Evolutionary conservation across 1,284 basidiomycete genomes (phyloP).

Genomic region (Fomitopsis pinicola): DNA sequence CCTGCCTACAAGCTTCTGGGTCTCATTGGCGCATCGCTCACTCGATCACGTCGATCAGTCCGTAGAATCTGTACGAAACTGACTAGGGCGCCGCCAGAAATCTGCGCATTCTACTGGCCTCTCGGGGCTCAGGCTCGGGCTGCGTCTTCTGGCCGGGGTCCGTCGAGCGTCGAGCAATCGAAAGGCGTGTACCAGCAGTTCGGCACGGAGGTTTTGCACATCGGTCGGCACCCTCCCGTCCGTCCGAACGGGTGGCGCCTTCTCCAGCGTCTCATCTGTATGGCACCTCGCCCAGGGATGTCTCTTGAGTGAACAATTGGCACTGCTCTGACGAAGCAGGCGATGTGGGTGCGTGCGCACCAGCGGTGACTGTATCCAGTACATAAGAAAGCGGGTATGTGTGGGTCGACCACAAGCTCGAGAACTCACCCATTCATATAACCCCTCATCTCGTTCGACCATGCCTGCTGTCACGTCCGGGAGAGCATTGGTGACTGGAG

Average conservation of each 20-base stretch:
- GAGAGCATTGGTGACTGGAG: slow-evolving; percentile 27
- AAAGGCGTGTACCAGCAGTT: neutral
- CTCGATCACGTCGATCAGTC: too few relatives aligned
- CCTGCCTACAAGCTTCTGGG: too few relatives aligned
- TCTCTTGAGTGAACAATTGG: neutral
- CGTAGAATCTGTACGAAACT: too few relatives aligned
- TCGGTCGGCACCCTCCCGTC: neutral
- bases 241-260: neutral
- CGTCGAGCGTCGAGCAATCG: too few relatives aligned
- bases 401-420: neutral
- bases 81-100: too few relatives aligned
- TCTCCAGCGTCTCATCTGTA: neutral
- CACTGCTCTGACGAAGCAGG: neutral
- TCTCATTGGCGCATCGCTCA: too few relatives aligned
- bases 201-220: neutral
- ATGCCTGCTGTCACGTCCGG: slow-evolving; percentile 22
- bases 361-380: neutral
- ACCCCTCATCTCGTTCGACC: slow-evolving; percentile 11
- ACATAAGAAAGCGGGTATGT: neutral
- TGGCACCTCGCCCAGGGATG: neutral
- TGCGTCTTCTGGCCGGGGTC: too few relatives aligned
- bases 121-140: too few relatives aligned
- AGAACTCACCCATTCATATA: neutral
- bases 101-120: too few relatives aligned
- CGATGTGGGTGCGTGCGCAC: too few relatives aligned